These are phyloP conservation scores for Fusarium marasasianum DNA, from an alignment of 2,329 filamentous ascomycete species.

Conservation along the genomic window DNA sequence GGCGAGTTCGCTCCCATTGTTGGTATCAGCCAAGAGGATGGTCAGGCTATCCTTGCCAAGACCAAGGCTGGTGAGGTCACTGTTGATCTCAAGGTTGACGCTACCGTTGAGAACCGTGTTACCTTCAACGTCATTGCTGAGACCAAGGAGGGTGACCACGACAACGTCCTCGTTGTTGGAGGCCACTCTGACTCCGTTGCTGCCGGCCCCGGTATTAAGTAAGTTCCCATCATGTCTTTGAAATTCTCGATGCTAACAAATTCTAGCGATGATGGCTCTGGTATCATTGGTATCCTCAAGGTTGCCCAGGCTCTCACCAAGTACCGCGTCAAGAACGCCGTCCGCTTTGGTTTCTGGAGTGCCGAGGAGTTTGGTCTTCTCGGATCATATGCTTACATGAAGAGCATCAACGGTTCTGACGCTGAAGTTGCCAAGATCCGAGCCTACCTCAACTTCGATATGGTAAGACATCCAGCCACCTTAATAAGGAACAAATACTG, in stretches of 20 bases:
- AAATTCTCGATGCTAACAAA: neutral
- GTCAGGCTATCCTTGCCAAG: slow-evolving; percentile 44
- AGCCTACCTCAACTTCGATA: slow-evolving; percentile 67
- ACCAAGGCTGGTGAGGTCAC: slow-evolving; percentile 46
- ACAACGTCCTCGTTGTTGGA: slow-evolving; percentile 59
- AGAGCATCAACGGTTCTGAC: slow-evolving; percentile 51
- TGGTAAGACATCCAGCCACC: slow-evolving; percentile 49
- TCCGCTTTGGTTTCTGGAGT: slow-evolving; percentile 63
- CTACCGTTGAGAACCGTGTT: slow-evolving; percentile 57
- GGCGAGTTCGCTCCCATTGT: slow-evolving; percentile 60
- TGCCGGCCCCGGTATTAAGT: slow-evolving; percentile 68
- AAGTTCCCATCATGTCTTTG: slow-evolving; percentile 12
- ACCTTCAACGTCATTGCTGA: slow-evolving; percentile 63
- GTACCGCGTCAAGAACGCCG: slow-evolving; percentile 58
- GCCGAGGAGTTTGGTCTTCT: slow-evolving; percentile 61
- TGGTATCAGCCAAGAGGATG: slow-evolving; percentile 61
- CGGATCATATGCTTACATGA: slow-evolving; percentile 61
- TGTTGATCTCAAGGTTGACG: slow-evolving; percentile 54
- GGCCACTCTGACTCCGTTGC: slow-evolving; percentile 59
- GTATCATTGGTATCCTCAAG: slow-evolving; percentile 58
- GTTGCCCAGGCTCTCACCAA: slow-evolving; percentile 55
- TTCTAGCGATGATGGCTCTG: slow-evolving; percentile 65
- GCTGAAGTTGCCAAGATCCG: slow-evolving; percentile 60
- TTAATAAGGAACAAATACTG: neutral
- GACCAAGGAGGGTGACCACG: slow-evolving; percentile 57